Conservation (phyloP, 805 yeast species). For the Komagataella ulmi region DNA sequence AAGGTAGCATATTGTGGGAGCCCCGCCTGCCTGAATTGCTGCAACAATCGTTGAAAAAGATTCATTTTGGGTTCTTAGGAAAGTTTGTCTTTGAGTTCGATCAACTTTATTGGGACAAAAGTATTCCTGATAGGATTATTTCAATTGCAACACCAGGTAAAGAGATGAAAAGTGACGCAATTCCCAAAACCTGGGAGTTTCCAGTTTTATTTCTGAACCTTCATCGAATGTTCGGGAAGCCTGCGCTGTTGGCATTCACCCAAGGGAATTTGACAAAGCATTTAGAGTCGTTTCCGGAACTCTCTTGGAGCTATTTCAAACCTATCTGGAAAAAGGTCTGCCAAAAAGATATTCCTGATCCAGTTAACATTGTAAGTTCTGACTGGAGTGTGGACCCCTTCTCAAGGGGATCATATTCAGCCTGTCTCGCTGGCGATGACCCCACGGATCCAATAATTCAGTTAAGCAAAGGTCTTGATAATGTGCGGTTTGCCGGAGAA, state of each 20-base stretch:
- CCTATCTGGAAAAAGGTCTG: conserved; percentile 28
- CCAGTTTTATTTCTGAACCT: conserved; percentile 55
- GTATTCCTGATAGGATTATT: conserved; percentile 32
- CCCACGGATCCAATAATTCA: conserved; percentile 50
- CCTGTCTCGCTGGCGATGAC: conserved; percentile 55
- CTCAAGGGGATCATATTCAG: conserved; percentile 73
- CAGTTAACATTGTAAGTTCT: conserved; percentile 32
- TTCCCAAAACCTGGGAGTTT: conserved; percentile 36
- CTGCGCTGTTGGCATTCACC: conserved; percentile 50
- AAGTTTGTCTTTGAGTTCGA: conserved; percentile 63
- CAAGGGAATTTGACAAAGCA: conserved; percentile 65
- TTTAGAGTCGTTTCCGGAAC: conserved; percentile 32
- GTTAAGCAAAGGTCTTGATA: conserved; percentile 43
- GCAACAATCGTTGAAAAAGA: conserved; percentile 25
- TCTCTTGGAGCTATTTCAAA: conserved; percentile 43
- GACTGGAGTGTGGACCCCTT: conserved; percentile 76
- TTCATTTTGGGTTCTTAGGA: conserved; percentile 59
- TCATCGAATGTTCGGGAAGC: conserved; percentile 30
- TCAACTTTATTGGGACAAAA: conserved; percentile 40
- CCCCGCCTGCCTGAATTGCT: conserved; percentile 41
- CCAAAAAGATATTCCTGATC: conserved; percentile 17
- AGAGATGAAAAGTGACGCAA: neutral
- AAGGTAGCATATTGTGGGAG: conserved; percentile 39
- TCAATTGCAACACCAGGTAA: conserved; percentile 25
- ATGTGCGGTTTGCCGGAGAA: conserved; percentile 80